A percentile compares a stretch with the other conserved stretches of the same genome.
phyloP scores from a whole-genome alignment of 2,329 filamentous ascomycete species.

The Cladosporium velox region DNA sequence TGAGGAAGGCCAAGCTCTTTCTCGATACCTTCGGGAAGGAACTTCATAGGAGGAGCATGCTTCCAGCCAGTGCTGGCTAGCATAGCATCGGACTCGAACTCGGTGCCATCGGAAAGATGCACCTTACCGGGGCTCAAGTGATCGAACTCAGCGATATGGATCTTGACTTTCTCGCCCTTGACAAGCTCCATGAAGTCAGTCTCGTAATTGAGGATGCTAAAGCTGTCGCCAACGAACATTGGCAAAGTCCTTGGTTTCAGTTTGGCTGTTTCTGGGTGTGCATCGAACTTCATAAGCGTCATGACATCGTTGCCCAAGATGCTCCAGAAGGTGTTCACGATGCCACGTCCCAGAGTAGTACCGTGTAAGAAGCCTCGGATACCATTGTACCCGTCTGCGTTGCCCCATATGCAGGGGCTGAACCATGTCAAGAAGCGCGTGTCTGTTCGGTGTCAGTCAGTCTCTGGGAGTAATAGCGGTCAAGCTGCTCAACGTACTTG shows the following conservation, averaged over 20 bases:
- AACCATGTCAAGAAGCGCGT: slow-evolving; percentile 63
- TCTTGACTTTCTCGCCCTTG: slow-evolving; percentile 52
- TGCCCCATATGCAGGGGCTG: slow-evolving; percentile 72
- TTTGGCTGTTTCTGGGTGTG: slow-evolving; percentile 44
- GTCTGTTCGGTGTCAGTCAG: slow-evolving; percentile 6
- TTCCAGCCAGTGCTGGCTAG: slow-evolving; percentile 62
- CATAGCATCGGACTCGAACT: slow-evolving; percentile 52
- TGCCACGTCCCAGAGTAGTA: slow-evolving; percentile 57
- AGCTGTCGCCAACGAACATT: slow-evolving; percentile 57
- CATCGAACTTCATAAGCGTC: slow-evolving; percentile 49
- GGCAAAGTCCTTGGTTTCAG: slow-evolving; percentile 45
- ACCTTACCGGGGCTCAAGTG: slow-evolving; percentile 50
- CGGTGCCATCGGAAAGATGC: slow-evolving; percentile 50
- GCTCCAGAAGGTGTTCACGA: slow-evolving; percentile 60
- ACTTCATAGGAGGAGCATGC: slow-evolving; percentile 51
- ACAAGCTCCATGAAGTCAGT: slow-evolving; percentile 60
- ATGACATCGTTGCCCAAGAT: slow-evolving; percentile 58
- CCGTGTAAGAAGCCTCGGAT: slow-evolving; percentile 60
- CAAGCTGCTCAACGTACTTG: slow-evolving; percentile 5
- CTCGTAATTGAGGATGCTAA: slow-evolving; percentile 63
- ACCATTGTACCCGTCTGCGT: slow-evolving; percentile 60
- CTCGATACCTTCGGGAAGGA: slow-evolving; percentile 33
- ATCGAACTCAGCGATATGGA: slow-evolving; percentile 58
- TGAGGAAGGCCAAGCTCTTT: slow-evolving; percentile 15
- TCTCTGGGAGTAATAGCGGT: not conserved